Percentiles rank a stretch among this genome's conserved stretches.
Evolutionary conservation across 2,329 filamentous ascomycete genomes (phyloP).

Genomic region (Botrytis aclada): DNA sequence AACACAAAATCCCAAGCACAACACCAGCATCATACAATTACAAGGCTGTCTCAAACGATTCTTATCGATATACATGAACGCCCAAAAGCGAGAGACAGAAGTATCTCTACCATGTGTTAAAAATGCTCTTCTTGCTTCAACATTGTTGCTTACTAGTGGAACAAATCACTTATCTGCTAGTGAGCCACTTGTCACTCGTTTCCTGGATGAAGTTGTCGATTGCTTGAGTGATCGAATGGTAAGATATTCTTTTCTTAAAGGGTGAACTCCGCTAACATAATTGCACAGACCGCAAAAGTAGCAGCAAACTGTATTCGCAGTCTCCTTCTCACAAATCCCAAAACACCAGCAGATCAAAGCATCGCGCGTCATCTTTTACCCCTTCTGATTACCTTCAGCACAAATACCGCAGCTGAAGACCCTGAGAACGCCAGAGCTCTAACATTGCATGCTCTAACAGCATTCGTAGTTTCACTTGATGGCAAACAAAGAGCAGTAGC

Average conservation of each 20-base stretch:
- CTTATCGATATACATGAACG: constrained; percentile 72
- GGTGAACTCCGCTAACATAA: constrained; percentile 17
- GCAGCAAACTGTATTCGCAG: constrained; percentile 87
- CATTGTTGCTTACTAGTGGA: constrained; percentile 82
- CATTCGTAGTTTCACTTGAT: constrained; percentile 58
- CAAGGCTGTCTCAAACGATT: constrained; percentile 81
- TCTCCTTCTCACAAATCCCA: constrained; percentile 65
- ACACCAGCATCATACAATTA: constrained; percentile 52
- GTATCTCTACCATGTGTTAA: constrained; percentile 85
- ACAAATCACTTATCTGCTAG: constrained; percentile 68
- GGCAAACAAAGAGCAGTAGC: constrained; percentile 53
- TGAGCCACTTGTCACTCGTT: constrained; percentile 71
- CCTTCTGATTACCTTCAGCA: constrained; percentile 71
- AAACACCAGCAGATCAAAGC: constrained; percentile 64
- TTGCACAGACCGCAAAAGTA: constrained; percentile 72
- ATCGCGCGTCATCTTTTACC: constrained; percentile 74
- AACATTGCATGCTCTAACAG: constrained; percentile 70
- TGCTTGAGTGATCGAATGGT: constrained; percentile 77
- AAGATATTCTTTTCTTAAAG: constrained; percentile 26
- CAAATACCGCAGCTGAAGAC: constrained; percentile 68
- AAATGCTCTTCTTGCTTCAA: constrained; percentile 84
- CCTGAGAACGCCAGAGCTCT: constrained; percentile 71
- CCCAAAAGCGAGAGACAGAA: constrained; percentile 70
- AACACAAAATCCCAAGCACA: constrained; percentile 40
- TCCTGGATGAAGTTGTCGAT: constrained; percentile 78